Conservation (phyloP, 1,284 basidiomycete genomes). For the Hortiboletus rubellus region DNA sequence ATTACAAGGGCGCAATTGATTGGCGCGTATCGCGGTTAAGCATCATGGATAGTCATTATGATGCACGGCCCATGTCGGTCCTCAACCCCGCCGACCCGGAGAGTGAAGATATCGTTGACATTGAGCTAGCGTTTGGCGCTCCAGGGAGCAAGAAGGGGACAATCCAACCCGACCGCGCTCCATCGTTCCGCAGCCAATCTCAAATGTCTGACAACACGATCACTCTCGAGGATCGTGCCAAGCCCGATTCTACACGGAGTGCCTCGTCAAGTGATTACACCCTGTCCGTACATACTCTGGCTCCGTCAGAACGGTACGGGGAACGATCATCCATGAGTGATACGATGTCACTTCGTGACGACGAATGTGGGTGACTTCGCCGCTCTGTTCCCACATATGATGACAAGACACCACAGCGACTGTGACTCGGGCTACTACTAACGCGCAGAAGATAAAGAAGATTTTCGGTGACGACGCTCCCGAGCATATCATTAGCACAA, state of each 20-base stretch:
- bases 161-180: conserved; percentile 24
- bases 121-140: conserved; percentile 54
- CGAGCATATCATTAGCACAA: conserved; percentile 52
- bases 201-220: conserved; percentile 39
- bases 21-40: conserved; percentile 71
- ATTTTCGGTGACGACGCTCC: conserved; percentile 75
- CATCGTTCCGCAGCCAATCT: conserved; percentile 35
- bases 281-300: conserved; percentile 27
- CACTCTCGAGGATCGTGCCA: conserved; percentile 33
- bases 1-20: conserved; percentile 71
- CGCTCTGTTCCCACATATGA: not conserved
- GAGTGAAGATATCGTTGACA: conserved; percentile 61
- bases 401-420: conserved; percentile 23
- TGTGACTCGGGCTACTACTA: conserved; percentile 35
- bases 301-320: conserved; percentile 21
- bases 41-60: conserved; percentile 51
- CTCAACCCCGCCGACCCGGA: conserved; percentile 40
- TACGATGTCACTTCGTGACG: conserved; percentile 30
- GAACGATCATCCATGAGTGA: conserved; percentile 28
- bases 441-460: conserved; percentile 65
- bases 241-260: conserved; percentile 17
- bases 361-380: conserved; percentile 37
- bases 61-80: conserved; percentile 39
- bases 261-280: conserved; percentile 28
- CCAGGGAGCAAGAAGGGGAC: conserved; percentile 28